A percentile compares a stretch with the other conserved stretches of the same genome.
These are phyloP conservation scores for Begonia masoniana DNA, from an alignment of 306 rosid species.

Conservation along the genomic window DNA sequence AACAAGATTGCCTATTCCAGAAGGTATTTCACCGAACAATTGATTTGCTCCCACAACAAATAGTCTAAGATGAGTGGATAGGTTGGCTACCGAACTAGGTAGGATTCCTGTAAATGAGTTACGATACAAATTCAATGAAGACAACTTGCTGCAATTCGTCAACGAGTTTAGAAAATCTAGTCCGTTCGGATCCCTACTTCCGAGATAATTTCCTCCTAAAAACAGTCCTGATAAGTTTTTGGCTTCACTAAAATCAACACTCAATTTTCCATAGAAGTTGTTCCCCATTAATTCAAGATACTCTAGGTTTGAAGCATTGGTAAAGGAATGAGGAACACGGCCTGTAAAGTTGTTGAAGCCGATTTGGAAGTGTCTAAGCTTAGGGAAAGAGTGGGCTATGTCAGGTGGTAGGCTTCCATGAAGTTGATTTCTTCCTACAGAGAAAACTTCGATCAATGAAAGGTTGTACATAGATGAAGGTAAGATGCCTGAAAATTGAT, in stretches of 20 bases:
- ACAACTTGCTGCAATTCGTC: slow-evolving; percentile 44
- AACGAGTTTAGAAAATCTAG: slow-evolving; percentile 42
- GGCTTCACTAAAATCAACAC: slow-evolving; percentile 10
- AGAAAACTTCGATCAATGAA: slow-evolving; percentile 38
- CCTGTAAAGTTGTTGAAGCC: slow-evolving; percentile 58
- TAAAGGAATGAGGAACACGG: slow-evolving; percentile 53
- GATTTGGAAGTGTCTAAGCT: slow-evolving; percentile 33
- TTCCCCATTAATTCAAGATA: slow-evolving; percentile 25
- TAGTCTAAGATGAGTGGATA: slow-evolving; percentile 33
- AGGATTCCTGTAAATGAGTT: slow-evolving; percentile 47
- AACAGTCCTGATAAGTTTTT: slow-evolving; percentile 60
- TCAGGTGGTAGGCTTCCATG: slow-evolving; percentile 59
- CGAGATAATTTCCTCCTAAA: slow-evolving; percentile 48
- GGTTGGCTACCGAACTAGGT: slow-evolving; percentile 58
- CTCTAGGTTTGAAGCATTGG: slow-evolving; percentile 44
- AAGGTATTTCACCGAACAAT: slow-evolving; percentile 46
- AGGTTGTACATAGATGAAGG: slow-evolving; percentile 39
- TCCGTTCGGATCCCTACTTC: slow-evolving; percentile 26
- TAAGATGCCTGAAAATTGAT: slow-evolving; percentile 44
- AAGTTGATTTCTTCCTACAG: slow-evolving; percentile 43
- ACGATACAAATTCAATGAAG: slow-evolving; percentile 37
- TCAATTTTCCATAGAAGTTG: slow-evolving; percentile 25
- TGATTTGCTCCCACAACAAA: slow-evolving; percentile 59
- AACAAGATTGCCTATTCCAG: slow-evolving; percentile 42
- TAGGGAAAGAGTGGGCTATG: slow-evolving; percentile 44